Base-by-base conservation (phyloP, 2,329 filamentous ascomycete species). In the Ophiostoma sp. region DNA sequence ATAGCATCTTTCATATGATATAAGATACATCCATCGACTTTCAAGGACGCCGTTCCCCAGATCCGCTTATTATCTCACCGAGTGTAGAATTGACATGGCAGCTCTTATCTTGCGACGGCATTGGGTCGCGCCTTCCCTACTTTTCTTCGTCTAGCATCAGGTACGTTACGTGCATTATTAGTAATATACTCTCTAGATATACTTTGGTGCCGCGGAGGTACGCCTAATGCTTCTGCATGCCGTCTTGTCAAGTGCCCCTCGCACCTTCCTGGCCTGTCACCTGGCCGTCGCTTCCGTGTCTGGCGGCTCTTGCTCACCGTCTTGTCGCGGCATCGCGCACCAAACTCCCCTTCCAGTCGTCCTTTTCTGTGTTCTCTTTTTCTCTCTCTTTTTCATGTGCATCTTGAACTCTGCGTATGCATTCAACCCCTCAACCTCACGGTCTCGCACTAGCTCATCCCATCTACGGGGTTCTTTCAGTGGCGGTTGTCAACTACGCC, bases 121-220 rank as follows among this genome's bases (percentile, higher is more conserved):
- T 40, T 40, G 58, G 58, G 27, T 62, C 36, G 58, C 14, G 16
- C 58, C 58, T 62, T 62, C 47, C 58, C 60, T 64, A 40, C 42
- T 64, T 64, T 40, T 36, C 12, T 60, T 60, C 55, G 55, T 60
- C 27, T 14, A 9, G 14, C 38, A 40, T 64, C 40, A 64, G 12
- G 27, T 42, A 7, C 14, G 16, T 9, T 42, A 8, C 16, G 16
- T 64, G 4, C 16, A 38, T 18, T 11, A 63, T 11, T 14, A 64
- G 2, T 4, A 44, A n/a, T 14, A 47, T 55, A 55, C 27, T 27
- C 27, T 27, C 27, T 27, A 27, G 27, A 18, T 55, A 55, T 8
- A 55, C 18, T 55, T 55, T 55, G 49, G 49, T 27, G 49, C 49
- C 49, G 49, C 49, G 49, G 49, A 55, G 49, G 49, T 55, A 55